These are phyloP conservation scores for Pichia nanzhaoensis DNA, from an alignment of 805 yeast species.

Conservation along the genomic window DNA sequence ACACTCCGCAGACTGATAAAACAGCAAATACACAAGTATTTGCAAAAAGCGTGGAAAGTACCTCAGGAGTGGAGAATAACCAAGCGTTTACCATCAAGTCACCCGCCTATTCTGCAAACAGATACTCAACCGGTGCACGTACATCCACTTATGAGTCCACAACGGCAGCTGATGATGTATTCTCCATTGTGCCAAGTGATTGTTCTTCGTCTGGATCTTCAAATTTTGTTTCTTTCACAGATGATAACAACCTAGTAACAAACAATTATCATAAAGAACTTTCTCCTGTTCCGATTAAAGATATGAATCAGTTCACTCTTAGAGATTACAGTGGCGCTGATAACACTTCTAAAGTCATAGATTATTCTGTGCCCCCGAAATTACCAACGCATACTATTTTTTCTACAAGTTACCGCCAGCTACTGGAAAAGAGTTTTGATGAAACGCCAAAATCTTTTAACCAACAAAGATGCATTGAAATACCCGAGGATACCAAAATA, in stretches of 20 bases:
- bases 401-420: no score
- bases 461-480: no score
- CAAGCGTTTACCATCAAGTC: neutral
- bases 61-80: neutral
- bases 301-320: constrained; percentile 21
- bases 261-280: constrained; percentile 6
- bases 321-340: no score
- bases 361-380: no score
- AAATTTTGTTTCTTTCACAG: neutral
- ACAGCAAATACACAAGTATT: no score
- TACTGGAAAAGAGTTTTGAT: neutral
- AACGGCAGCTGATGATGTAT: neutral
- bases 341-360: no score
- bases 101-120: neutral
- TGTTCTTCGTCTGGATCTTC: constrained; percentile 6
- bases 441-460: no score
- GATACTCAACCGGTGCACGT: neutral
- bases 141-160: neutral
- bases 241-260: constrained; percentile 1
- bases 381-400: no score
- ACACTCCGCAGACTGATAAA: no score
- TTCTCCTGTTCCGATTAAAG: constrained; percentile 22
- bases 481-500: constrained; percentile 21
- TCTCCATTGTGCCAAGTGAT: neutral
- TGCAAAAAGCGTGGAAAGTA: no score